Evolutionary conservation across 495 filamentous ascomycete species (phyloP).

Genomic region (Gamarada debralockiae): DNA sequence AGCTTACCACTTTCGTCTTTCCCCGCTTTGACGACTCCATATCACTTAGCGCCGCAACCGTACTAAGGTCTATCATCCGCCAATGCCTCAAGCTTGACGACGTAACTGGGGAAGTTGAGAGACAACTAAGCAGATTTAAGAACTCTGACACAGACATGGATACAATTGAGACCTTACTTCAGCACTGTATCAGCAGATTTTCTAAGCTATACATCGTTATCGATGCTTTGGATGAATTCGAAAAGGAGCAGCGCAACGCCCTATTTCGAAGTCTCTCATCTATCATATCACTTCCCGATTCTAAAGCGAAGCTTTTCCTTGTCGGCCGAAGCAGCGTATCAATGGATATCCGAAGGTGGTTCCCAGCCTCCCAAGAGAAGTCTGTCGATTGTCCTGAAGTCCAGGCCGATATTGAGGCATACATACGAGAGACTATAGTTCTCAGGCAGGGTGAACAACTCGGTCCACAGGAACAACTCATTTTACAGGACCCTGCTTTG

Average conservation of each 20-base stretch:
- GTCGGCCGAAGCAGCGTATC: slow-evolving; percentile 9
- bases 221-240: slow-evolving; percentile 24
- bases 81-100: slow-evolving; percentile 20
- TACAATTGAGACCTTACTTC: slow-evolving; percentile 11
- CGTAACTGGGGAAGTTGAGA: slow-evolving; percentile 8
- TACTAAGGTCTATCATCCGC: slow-evolving; percentile 22
- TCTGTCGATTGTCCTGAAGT: slow-evolving; percentile 11
- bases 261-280: slow-evolving; percentile 17
- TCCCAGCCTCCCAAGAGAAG: slow-evolving; percentile 6
- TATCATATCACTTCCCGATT: slow-evolving; percentile 8
- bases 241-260: slow-evolving; percentile 11
- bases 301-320: slow-evolving; percentile 18
- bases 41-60: slow-evolving; percentile 19
- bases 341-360: slow-evolving; percentile 9
- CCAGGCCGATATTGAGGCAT: slow-evolving; percentile 24
- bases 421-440: slow-evolving; percentile 15
- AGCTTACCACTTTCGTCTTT: slow-evolving; percentile 21
- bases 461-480: slow-evolving; percentile 5
- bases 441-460: slow-evolving; percentile 3
- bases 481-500: slow-evolving; percentile 13
- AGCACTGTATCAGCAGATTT: slow-evolving; percentile 10
- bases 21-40: slow-evolving; percentile 18
- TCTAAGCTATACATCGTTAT: slow-evolving; percentile 20
- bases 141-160: slow-evolving; percentile 13
- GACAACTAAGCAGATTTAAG: slow-evolving; percentile 5